Base-by-base conservation (phyloP, 2,329 filamentous ascomycete genomes). In the Fusarium brevicatenulatum region DNA sequence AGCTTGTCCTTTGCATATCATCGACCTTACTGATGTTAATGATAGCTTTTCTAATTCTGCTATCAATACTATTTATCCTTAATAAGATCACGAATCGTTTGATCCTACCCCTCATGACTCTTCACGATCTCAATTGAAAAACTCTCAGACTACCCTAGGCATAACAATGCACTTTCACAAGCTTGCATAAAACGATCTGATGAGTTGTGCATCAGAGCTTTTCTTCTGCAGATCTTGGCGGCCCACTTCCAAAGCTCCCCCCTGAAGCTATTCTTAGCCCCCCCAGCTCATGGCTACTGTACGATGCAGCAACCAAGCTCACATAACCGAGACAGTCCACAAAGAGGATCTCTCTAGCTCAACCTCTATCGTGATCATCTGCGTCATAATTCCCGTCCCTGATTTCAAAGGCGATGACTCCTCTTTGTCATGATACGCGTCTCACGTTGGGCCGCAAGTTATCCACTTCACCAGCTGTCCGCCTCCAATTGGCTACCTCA, bases 361-460 rank as follows among this genome's bases (percentile, higher is more conserved):
- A 28, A 34, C 7, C 18, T 36, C 4, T 28, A 23, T 10, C 36
- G n/a, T 39, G 15, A 19, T 60, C 18, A 46, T 30, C 19, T 36
- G 63, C 65, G 65, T 67, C 65, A 67, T 67, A 21, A 5, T 19
- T 12, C 6, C 19, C 34, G 18, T 47, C 25, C 52, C 4, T 19
- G 13, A 19, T 47, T 13, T 11, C 7, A 25, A 25, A 30, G 11
- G 23, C 25, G 28, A 67, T 67, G 65, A 67, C 63, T 67, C 46
- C 34, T 36, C 12, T 36, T n/a, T 52, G n/a, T 28, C 47, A 61
- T 42, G 65, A 67, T 68, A 62, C 63, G 50, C 63, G 56, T 37
- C 39, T 42, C 52, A 52, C n/a, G 66, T 70, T 70, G 66, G 67
- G 66, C 67, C 66, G 66, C 66, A 66, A 70, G 19, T 28, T 44